These are phyloP conservation scores for Oxytropis ochrocephala DNA, from an alignment of 306 rosid genomes.

Conservation along the genomic window DNA sequence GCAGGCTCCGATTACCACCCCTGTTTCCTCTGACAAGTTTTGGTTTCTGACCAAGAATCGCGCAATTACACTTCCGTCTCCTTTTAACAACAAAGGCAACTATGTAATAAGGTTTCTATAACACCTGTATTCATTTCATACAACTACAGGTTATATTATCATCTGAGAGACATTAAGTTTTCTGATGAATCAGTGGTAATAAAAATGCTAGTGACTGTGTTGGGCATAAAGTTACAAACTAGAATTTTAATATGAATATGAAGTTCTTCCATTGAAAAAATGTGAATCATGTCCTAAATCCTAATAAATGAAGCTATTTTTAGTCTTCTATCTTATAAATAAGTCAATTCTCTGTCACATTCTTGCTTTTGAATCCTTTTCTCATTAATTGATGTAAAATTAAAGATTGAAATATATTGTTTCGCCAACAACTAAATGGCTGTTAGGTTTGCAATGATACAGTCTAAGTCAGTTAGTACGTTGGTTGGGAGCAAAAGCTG, in stretches of 20 bases:
- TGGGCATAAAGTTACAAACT: slow-evolving; percentile 10
- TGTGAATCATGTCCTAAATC: neutral
- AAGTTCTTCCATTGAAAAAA: neutral
- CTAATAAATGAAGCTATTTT: neutral
- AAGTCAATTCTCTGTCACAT: neutral
- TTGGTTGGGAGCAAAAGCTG: slow-evolving; percentile 96
- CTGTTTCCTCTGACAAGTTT: slow-evolving; percentile 86
- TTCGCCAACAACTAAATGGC: neutral
- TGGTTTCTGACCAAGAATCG: slow-evolving; percentile 78
- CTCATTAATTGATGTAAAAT: neutral
- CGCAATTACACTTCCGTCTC: slow-evolving; percentile 73
- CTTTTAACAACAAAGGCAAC: slow-evolving; percentile 75
- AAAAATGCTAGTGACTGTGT: neutral
- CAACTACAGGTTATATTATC: neutral
- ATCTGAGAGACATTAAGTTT: neutral
- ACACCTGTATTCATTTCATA: neutral
- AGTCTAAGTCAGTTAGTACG: slow-evolving; percentile 91
- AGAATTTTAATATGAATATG: neutral
- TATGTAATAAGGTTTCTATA: slow-evolving; percentile 73
- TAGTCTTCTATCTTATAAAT: neutral
- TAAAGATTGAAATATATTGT: neutral
- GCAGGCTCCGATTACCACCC: slow-evolving; percentile 82
- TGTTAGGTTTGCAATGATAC: slow-evolving; percentile 21
- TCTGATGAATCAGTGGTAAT: slow-evolving; percentile 1
- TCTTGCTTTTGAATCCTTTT: neutral